These are phyloP conservation scores for Psilocybe tampanensis DNA, from an alignment of 768 basidiomycete genomes.

Conservation along the genomic window DNA sequence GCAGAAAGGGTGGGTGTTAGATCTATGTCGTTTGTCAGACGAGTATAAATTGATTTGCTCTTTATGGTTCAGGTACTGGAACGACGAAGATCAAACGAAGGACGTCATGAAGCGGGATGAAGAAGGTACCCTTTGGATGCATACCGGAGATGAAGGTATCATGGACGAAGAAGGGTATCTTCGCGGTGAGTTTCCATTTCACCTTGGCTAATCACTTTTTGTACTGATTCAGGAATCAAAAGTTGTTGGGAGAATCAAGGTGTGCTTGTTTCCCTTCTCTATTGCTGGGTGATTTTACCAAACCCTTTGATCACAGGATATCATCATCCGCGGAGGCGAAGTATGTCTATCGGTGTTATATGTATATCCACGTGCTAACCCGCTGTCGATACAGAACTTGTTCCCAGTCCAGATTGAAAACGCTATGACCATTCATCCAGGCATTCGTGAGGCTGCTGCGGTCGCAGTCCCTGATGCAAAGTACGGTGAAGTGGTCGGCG, in stretches of 20 bases:
- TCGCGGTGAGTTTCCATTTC: slow-evolving; percentile 60
- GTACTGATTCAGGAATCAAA: neutral
- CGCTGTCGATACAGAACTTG: slow-evolving; percentile 54
- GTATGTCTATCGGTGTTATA: slow-evolving; percentile 32
- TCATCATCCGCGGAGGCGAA: slow-evolving; percentile 88
- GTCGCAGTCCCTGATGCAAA: slow-evolving; percentile 68
- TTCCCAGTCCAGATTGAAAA: slow-evolving; percentile 89
- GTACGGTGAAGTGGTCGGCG: slow-evolving; percentile 82
- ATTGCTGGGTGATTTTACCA: neutral
- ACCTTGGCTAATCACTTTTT: neutral
- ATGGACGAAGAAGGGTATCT: slow-evolving; percentile 85
- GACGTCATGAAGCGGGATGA: slow-evolving; percentile 57
- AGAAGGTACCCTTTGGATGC: slow-evolving; percentile 72
- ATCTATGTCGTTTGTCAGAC: neutral
- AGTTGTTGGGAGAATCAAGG: slow-evolving; percentile 85
- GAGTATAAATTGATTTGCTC: neutral
- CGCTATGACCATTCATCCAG: slow-evolving; percentile 53
- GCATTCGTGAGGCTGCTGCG: slow-evolving; percentile 71
- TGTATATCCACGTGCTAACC: neutral
- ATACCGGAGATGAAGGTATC: slow-evolving; percentile 80
- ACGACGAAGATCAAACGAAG: slow-evolving; percentile 67
- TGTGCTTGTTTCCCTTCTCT: slow-evolving; percentile 20
- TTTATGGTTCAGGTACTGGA: slow-evolving; percentile 65
- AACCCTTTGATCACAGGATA: slow-evolving; percentile 47
- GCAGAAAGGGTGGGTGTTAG: slow-evolving; percentile 67